A percentile compares a stretch with the other conserved stretches of the same genome.
Evolutionary conservation across 2,329 filamentous ascomycete species (phyloP).

Genomic region (Penicillium paneum): DNA sequence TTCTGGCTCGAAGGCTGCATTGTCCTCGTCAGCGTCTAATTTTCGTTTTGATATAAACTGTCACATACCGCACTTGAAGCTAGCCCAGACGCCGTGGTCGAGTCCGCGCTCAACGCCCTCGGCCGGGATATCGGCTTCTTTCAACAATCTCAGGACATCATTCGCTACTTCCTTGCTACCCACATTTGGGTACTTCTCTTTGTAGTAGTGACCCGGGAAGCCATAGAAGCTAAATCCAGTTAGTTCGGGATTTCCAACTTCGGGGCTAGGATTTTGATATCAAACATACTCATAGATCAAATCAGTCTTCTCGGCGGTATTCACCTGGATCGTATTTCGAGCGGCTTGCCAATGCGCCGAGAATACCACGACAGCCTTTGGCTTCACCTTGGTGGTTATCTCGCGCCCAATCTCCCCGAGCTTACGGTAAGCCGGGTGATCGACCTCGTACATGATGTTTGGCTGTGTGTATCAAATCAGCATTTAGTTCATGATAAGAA

Average conservation of each 20-base stretch:
- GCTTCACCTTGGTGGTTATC: conserved; percentile 67
- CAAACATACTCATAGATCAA: conserved; percentile 64
- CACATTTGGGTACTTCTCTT: conserved; percentile 62
- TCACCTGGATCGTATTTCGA: conserved; percentile 59
- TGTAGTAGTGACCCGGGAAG: conserved; percentile 67
- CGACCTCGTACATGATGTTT: conserved; percentile 64
- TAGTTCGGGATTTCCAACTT: not conserved
- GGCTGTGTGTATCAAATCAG: conserved; percentile 40
- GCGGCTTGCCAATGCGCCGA: conserved; percentile 72
- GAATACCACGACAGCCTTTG: conserved; percentile 70
- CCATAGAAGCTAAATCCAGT: conserved; percentile 59
- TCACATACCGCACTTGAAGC: conserved; percentile 55
- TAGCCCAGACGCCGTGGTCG: conserved; percentile 73
- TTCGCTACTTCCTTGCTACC: conserved; percentile 60
- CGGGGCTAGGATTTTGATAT: not conserved
- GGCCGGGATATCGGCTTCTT: conserved; percentile 57
- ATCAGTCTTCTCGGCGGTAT: conserved; percentile 61
- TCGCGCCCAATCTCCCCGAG: conserved; percentile 65
- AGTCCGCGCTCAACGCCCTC: conserved; percentile 61
- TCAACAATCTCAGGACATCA: conserved; percentile 56
- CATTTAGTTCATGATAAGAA: not conserved
- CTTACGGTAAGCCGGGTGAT: conserved; percentile 64
- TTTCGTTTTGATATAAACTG: not conserved
- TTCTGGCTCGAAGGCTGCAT: conserved; percentile 58
- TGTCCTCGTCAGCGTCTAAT: not conserved